Conservation (phyloP, 305 asterid genomes). For the Petunia hybrid region DNA sequence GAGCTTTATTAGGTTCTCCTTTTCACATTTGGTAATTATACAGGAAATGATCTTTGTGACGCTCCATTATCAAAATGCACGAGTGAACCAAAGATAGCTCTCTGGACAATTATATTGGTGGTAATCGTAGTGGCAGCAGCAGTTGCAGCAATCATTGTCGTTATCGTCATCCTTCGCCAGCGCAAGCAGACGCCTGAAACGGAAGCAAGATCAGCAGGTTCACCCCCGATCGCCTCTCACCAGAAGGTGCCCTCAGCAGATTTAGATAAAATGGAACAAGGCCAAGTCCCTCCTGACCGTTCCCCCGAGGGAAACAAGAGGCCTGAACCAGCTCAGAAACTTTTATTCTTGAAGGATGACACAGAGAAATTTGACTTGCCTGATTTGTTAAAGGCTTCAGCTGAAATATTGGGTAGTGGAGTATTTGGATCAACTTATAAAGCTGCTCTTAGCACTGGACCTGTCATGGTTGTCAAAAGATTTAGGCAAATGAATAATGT, state of each 20-base stretch:
- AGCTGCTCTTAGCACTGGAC: constrained; percentile 52
- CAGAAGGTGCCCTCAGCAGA: constrained; percentile 29
- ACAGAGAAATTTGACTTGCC: constrained; percentile 60
- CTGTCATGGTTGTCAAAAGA: constrained; percentile 69
- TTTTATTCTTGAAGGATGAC: constrained; percentile 52
- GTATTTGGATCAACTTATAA: constrained; percentile 74
- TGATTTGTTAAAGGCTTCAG: constrained; percentile 71
- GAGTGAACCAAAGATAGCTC: constrained; percentile 35
- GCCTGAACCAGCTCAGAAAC: constrained; percentile 43
- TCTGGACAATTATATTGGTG: constrained; percentile 44
- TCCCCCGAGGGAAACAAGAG: constrained; percentile 36
- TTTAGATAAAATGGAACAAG: constrained; percentile 54
- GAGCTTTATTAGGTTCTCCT: background rate
- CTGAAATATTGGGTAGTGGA: constrained; percentile 83
- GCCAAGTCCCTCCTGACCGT: constrained; percentile 43
- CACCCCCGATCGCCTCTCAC: background rate
- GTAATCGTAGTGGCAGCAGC: constrained; percentile 48
- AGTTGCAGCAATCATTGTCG: constrained; percentile 48
- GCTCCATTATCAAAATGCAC: constrained; percentile 55
- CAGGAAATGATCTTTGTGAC: constrained; percentile 61
- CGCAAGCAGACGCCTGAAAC: constrained; percentile 41
- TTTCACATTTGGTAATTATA: constrained; percentile 22
- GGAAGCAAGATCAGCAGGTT: background rate
- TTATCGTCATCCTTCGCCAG: constrained; percentile 60
- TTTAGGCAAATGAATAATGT: constrained; percentile 68